phyloP scores from a whole-genome alignment of 768 basidiomycete genomes.

The Calocybe indica region DNA sequence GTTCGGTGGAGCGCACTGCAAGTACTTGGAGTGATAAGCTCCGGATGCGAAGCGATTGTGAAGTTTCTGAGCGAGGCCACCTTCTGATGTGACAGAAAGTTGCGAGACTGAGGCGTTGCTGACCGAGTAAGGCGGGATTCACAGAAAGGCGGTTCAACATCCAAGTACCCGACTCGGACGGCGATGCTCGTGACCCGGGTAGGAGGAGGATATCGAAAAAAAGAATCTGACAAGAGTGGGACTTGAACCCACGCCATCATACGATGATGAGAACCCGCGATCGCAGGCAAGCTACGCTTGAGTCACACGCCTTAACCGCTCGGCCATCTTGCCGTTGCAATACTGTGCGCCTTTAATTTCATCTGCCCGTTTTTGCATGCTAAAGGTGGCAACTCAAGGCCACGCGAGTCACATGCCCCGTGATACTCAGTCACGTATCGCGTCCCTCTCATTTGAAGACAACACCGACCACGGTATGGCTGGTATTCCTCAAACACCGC shows the following conservation, averaged over 20 bases:
- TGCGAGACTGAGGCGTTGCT: no score
- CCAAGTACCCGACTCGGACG: no score
- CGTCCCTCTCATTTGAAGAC: neutral
- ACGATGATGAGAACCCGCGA: constrained; percentile 22
- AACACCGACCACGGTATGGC: neutral
- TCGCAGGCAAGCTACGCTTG: constrained; percentile 30
- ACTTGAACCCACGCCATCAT: constrained; percentile 23
- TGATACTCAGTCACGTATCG: neutral
- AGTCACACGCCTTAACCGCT: constrained; percentile 45
- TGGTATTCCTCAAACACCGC: neutral
- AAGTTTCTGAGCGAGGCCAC: no score
- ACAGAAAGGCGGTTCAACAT: no score
- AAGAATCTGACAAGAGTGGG: constrained; percentile 21
- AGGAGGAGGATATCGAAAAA: neutral
- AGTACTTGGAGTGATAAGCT: no score
- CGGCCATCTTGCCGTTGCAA: constrained; percentile 40
- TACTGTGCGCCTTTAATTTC: no score
- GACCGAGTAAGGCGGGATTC: no score
- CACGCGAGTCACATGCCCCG: neutral
- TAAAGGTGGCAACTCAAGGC: neutral
- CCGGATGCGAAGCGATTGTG: no score
- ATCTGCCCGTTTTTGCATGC: neutral
- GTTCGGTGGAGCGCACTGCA: no score
- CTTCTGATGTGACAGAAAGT: no score
- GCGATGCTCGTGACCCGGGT: no score